phyloP scores from a whole-genome alignment of 345 rosid species.

The Kandelia obovata region DNA sequence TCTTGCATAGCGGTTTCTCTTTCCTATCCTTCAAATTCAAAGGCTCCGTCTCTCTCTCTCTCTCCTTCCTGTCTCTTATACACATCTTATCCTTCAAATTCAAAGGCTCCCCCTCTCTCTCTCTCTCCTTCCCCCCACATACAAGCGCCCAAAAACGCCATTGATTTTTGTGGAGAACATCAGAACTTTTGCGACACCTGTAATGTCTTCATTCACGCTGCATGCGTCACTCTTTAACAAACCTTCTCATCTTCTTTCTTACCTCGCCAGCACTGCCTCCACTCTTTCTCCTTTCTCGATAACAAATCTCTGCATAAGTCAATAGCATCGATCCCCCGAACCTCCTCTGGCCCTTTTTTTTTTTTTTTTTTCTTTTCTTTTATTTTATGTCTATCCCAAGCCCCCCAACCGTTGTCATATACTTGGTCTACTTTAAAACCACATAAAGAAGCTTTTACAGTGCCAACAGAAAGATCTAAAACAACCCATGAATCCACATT shows the following conservation, averaged over 20 bases:
- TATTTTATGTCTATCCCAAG: neutral
- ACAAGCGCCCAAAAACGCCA: constrained; percentile 42
- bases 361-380: no score
- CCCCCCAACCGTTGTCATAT: constrained; percentile 34
- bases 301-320: neutral
- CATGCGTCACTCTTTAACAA: constrained; percentile 63
- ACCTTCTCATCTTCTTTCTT: constrained; percentile 11
- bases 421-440: neutral
- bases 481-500: constrained; percentile 33
- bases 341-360: no score
- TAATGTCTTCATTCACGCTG: constrained; percentile 41
- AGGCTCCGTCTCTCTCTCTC: no score
- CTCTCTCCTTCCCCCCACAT: no score
- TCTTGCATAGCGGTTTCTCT: neutral
- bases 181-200: constrained; percentile 92
- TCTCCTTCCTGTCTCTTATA: no score
- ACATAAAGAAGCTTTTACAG: neutral
- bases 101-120: no score
- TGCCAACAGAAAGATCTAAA: constrained; percentile 7
- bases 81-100: neutral
- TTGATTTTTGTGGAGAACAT: constrained; percentile 44
- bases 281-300: constrained; percentile 9
- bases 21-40: neutral
- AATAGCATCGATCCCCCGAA: no score
- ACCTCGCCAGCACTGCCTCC: neutral